phyloP scores from a whole-genome alignment of 2,329 filamentous ascomycete genomes.

The Intubia oerlemansii region DNA sequence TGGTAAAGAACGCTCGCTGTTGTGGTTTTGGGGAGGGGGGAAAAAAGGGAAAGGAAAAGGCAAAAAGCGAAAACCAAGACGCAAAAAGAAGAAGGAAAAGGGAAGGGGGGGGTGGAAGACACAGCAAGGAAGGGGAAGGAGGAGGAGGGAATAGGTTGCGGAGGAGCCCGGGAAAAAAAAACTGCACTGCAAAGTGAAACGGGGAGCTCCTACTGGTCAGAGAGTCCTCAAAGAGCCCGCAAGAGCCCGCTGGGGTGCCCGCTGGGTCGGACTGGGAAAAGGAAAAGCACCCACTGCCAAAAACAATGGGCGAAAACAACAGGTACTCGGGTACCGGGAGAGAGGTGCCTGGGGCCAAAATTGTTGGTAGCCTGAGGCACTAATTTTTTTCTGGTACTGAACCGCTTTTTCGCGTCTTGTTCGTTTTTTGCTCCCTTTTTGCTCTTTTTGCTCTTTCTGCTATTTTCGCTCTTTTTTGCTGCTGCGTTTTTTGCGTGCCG shows the following conservation, averaged over 20 bases:
- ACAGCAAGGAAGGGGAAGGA: not conserved
- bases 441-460: not conserved
- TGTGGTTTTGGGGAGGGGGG: conserved; percentile 4
- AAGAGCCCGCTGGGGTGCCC: too few species aligned
- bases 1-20: conserved; percentile 8
- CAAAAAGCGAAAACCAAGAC: not conserved
- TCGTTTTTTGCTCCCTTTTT: not conserved
- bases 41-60: conserved; percentile 1
- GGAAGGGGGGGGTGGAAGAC: not conserved
- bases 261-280: too few species aligned
- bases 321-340: too few species aligned
- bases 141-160: conserved; percentile 4
- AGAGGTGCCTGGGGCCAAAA: too few species aligned
- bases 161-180: conserved; percentile 10
- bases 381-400: too few species aligned
- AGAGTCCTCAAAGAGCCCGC: too few species aligned
- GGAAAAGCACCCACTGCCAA: too few species aligned
- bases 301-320: too few species aligned
- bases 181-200: conserved; percentile 8
- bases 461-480: not conserved
- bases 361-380: conserved; percentile 8
- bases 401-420: too few species aligned
- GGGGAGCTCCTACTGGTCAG: conserved; percentile 8
- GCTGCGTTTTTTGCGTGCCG: conserved; percentile 2
- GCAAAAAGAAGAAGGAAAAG: conserved; percentile 1